Conservation (phyloP, 176 grass and related monocot genomes). For the Otatea glauca region DNA sequence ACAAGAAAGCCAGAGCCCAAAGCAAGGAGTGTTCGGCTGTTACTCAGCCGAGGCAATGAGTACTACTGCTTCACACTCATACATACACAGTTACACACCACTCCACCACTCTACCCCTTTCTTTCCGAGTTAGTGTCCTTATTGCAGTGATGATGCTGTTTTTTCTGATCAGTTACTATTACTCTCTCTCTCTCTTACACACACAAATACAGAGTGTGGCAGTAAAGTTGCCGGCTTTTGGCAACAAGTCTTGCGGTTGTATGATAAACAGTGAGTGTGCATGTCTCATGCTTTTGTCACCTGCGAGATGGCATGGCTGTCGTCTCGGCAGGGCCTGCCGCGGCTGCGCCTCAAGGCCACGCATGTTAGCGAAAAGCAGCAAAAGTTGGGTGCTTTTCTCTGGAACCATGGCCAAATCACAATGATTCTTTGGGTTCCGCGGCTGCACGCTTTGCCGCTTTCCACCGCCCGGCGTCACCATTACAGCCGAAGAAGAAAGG, state of each 20-base stretch:
- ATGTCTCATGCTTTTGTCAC: slow-evolving; percentile 49
- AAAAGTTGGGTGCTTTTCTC: slow-evolving; percentile 47
- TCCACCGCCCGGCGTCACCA: slow-evolving; percentile 45
- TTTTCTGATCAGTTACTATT: background rate
- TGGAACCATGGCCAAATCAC: slow-evolving; percentile 53
- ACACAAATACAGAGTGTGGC: background rate
- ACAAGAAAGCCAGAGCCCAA: slow-evolving; percentile 52
- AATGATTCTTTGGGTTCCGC: slow-evolving; percentile 46
- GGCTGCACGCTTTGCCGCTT: slow-evolving; percentile 36
- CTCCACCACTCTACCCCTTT: slow-evolving; percentile 16
- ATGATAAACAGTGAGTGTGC: slow-evolving; percentile 58
- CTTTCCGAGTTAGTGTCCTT: slow-evolving; percentile 47
- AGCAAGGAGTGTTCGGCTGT: slow-evolving; percentile 38
- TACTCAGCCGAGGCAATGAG: slow-evolving; percentile 45
- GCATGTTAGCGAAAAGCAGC: slow-evolving; percentile 47
- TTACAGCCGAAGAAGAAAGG: slow-evolving; percentile 6
- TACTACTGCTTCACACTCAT: slow-evolving; percentile 36
- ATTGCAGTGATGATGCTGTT: slow-evolving; percentile 46
- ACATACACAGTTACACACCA: background rate
- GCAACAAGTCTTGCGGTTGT: slow-evolving; percentile 12
- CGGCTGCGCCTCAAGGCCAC: slow-evolving; percentile 30
- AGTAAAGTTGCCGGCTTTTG: slow-evolving; percentile 60
- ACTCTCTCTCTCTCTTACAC: background rate
- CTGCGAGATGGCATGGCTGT: background rate
- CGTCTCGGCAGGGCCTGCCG: slow-evolving; percentile 47